Percentiles rank a stretch among this genome's conserved stretches.
Evolutionary conservation across 2,329 filamentous ascomycete genomes (phyloP).

Genomic region (Botrytis fragariae): DNA sequence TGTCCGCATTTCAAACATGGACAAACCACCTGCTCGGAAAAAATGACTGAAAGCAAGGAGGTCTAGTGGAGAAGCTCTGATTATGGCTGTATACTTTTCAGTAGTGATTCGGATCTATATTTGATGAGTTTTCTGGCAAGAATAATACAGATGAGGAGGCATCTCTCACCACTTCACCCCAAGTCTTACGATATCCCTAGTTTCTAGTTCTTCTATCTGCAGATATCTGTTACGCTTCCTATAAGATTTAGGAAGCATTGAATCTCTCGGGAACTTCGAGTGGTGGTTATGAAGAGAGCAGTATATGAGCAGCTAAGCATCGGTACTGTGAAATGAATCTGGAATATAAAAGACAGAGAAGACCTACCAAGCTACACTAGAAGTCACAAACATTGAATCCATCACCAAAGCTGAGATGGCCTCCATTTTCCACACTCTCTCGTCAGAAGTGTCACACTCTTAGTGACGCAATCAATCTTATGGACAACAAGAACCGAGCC

Average conservation of each 20-base stretch:
- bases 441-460: not conserved
- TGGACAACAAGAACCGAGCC: not conserved
- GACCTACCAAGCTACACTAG: too few species aligned
- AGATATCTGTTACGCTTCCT: not conserved
- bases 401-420: not conserved
- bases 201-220: not conserved
- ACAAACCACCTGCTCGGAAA: not conserved
- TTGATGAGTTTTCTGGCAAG: not conserved
- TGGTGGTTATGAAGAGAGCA: not conserved
- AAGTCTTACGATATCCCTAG: not conserved
- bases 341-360: too few species aligned
- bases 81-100: not conserved
- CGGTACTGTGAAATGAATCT: too few species aligned
- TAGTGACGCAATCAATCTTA: not conserved
- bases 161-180: not conserved
- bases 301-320: accelerated
- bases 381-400: not conserved
- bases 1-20: not conserved
- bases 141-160: not conserved
- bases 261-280: not conserved
- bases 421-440: not conserved
- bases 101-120: not conserved
- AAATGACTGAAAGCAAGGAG: not conserved
- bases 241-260: not conserved
- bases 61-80: not conserved